These are phyloP conservation scores for Trametes elegans DNA, from an alignment of 768 basidiomycete species.

Conservation along the genomic window DNA sequence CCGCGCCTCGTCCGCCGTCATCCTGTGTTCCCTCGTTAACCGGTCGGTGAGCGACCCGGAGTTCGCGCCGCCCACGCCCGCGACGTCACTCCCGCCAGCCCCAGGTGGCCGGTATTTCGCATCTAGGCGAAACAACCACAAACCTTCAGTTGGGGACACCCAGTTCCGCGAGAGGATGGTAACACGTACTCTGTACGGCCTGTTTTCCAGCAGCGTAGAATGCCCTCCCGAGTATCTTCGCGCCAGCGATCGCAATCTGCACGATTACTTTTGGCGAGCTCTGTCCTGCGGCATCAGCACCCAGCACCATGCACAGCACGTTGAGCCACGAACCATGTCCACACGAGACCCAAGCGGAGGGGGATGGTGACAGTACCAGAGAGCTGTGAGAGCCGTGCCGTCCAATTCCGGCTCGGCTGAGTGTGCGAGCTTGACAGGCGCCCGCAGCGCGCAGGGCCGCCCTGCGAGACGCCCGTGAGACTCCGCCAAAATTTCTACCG, in stretches of 20 bases:
- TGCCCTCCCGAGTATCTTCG: slow-evolving; percentile 88
- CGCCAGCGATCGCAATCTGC: slow-evolving; percentile 75
- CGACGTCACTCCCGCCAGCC: slow-evolving; percentile 62
- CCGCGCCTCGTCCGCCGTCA: slow-evolving; percentile 95
- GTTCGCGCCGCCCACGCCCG: slow-evolving; percentile 71
- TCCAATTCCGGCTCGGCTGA: slow-evolving; percentile 2
- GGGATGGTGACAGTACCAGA: slow-evolving; percentile 12
- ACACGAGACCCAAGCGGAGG: slow-evolving; percentile 3
- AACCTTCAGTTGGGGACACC: not conserved
- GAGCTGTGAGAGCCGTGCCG: slow-evolving; percentile 18
- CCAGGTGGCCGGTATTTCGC: slow-evolving; percentile 78
- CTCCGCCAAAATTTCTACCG: slow-evolving; percentile 22
- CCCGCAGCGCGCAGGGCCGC: not conserved
- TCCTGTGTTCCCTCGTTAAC: slow-evolving; percentile 80
- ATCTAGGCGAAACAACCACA: slow-evolving; percentile 49
- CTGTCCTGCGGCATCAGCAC: slow-evolving; percentile 37
- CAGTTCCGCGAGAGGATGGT: too few species aligned
- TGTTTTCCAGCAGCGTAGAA: slow-evolving; percentile 88
- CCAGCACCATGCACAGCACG: not conserved
- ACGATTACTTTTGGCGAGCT: slow-evolving; percentile 76
- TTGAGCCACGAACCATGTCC: slow-evolving; percentile 20
- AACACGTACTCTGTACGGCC: slow-evolving; percentile 82
- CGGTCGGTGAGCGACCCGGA: slow-evolving; percentile 77
- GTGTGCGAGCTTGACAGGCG: not conserved
- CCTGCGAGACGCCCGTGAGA: not conserved